Evolutionary conservation across 163 green algal genomes (phyloP).

Genomic region (Chlamydomonas reinhardtii): DNA sequence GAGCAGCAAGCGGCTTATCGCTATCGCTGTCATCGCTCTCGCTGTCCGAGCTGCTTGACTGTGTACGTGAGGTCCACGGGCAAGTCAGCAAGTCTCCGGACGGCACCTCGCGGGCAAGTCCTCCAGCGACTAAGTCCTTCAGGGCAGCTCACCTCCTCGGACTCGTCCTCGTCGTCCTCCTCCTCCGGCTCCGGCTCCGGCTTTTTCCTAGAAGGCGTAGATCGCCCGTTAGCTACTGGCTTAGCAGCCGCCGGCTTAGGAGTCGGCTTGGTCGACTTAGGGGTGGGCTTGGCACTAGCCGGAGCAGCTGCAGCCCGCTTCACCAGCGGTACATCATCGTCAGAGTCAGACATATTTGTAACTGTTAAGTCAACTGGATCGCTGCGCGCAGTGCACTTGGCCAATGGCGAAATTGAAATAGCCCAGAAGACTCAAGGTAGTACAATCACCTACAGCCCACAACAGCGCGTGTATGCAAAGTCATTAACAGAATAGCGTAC

Average conservation of each 20-base stretch:
- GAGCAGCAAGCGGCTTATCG: conserved; percentile 55
- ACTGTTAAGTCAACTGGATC: too few species aligned
- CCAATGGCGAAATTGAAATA: background rate
- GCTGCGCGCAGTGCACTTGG: background rate
- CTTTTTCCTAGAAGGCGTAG: background rate
- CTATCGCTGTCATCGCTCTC: conserved; percentile 39
- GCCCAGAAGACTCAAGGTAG: background rate
- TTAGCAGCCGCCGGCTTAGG: conserved; percentile 9
- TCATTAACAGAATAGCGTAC: too few species aligned
- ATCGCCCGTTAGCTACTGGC: conserved; percentile 9
- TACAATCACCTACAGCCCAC: too few species aligned
- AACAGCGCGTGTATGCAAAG: too few species aligned
- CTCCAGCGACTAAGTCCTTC: background rate
- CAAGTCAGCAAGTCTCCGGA: too few species aligned
- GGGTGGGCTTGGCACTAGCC: conserved; percentile 19
- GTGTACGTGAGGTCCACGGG: background rate
- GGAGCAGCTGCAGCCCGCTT: background rate
- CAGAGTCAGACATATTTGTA: conserved; percentile 48
- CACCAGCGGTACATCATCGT: conserved; percentile 66
- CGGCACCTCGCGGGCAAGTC: background rate
- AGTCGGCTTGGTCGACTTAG: conserved; percentile 19
- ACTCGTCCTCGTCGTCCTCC: conserved; percentile 31
- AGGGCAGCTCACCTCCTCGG: conserved; percentile 12
- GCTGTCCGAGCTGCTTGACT: conserved; percentile 18
- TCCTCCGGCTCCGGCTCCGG: conserved; percentile 26